Base-by-base conservation (phyloP, 495 filamentous ascomycete genomes). In the Copromyces sp. region DNA sequence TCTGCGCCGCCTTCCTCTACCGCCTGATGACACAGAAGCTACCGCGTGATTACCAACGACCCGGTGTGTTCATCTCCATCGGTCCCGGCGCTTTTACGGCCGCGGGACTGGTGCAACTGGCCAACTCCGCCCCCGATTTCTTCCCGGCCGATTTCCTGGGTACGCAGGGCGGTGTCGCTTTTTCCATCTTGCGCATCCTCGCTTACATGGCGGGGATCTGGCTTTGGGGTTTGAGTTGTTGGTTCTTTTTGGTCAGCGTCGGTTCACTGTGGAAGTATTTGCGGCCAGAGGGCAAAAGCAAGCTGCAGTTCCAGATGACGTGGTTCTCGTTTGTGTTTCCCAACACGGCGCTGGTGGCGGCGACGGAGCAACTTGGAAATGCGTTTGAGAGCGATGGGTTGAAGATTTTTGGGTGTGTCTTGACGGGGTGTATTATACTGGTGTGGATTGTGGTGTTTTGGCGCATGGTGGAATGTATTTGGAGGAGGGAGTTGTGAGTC, bases 1-100 rank as follows among this genome's bases (percentile, higher is more conserved):
- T 95, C 39, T 93, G 93, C 74, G 89, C 92, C 17, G 91, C 93
- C 44, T 97, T 93, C 76, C 87, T 97, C 44, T 95, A 95, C 78
- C 88, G 93, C 44, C 86, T 97, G 53, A 97, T 97, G 93, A 95
- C 93, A 1, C 92, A 95, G 75, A 97, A 96, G 79, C 86, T 96
- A 0, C 93, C 93, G 5, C 86, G 87, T 72, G 93, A 94, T 78
- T 88, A 84, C 69, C 85, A 92, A 44, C 87, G 93, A 16, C 93
- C 93, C 0, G 93, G 91, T 68, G 93, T 95, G 75, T 95, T 95
- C 75, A 93, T 95, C 68, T 91, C 88, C 3, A 91, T 97, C 44
- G 93, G 93, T 6, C 93, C 93, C 0, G 87, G 86, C 61, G 92
- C 88, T 4, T 97, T 97, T 78, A 96, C 93, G 0, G 91, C 91